Evolutionary conservation across 2,329 filamentous ascomycete genomes (phyloP).

Genomic region (Claviceps purpurea): DNA sequence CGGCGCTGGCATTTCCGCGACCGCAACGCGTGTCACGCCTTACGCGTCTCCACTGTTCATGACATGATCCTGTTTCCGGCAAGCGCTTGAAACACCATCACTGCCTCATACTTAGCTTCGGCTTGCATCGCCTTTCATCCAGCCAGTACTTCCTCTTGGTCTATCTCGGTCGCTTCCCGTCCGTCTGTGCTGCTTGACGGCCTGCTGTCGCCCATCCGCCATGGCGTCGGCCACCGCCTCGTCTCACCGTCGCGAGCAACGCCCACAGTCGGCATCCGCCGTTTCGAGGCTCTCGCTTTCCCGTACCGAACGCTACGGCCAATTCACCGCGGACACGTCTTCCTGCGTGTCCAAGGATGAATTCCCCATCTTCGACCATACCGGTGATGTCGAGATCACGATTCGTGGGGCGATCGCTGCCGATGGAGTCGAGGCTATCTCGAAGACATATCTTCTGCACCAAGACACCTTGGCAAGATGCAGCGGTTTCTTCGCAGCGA

Average conservation of each 20-base stretch:
- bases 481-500: slow-evolving; percentile 87
- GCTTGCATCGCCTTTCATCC: too few species aligned
- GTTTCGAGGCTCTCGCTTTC: slow-evolving; percentile 47
- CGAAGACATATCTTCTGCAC: slow-evolving; percentile 79
- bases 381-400: slow-evolving; percentile 84
- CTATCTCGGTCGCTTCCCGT: too few species aligned
- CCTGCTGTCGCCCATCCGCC: slow-evolving; percentile 38
- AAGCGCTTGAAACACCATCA: too few species aligned
- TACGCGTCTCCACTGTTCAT: too few species aligned
- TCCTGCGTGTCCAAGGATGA: slow-evolving; percentile 71
- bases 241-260: neutral
- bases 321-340: slow-evolving; percentile 63
- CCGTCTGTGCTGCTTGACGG: neutral
- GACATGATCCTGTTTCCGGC: too few species aligned
- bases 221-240: slow-evolving; percentile 12
- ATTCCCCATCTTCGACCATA: slow-evolving; percentile 74
- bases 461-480: slow-evolving; percentile 76
- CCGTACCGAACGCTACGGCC: slow-evolving; percentile 58
- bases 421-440: slow-evolving; percentile 32
- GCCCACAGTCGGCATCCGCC: slow-evolving; percentile 30
- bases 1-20: too few species aligned
- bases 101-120: too few species aligned
- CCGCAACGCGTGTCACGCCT: too few species aligned
- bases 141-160: neutral
- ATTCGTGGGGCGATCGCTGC: slow-evolving; percentile 48